Percentiles rank a stretch among this genome's conserved stretches.
phyloP scores from a whole-genome alignment of 2,329 filamentous ascomycete species.

The Colletotrichum sp. region DNA sequence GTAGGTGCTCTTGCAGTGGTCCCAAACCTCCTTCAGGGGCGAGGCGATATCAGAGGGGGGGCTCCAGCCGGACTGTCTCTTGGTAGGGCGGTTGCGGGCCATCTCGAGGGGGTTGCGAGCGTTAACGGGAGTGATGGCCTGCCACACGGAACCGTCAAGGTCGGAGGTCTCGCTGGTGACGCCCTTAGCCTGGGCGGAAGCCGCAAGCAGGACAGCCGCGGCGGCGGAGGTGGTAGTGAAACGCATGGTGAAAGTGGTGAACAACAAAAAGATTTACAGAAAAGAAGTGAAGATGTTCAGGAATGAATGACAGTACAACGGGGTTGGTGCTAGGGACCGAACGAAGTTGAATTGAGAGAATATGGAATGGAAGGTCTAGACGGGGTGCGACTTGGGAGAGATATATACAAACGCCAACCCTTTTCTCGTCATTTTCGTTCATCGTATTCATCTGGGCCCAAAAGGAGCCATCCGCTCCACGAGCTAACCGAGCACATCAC shows the following conservation, averaged over 20 bases:
- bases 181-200: slow-evolving; percentile 25
- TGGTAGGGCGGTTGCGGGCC: slow-evolving; percentile 28
- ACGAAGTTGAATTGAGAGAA: neutral
- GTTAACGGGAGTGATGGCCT: slow-evolving; percentile 20
- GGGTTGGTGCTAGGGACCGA: neutral
- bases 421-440: neutral
- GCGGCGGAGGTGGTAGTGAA: slow-evolving; percentile 23
- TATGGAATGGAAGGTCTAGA: neutral
- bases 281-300: neutral
- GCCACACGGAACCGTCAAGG: slow-evolving; percentile 34
- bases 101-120: slow-evolving; percentile 1
- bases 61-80: slow-evolving; percentile 32
- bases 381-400: neutral
- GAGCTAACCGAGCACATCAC: neutral
- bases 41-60: slow-evolving; percentile 29
- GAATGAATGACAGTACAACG: slow-evolving; percentile 1
- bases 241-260: slow-evolving; percentile 26
- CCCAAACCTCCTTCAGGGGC: slow-evolving; percentile 35
- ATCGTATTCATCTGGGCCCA: neutral
- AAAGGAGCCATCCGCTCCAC: neutral
- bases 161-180: slow-evolving; percentile 27
- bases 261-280: neutral
- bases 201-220: slow-evolving; percentile 25
- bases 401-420: neutral
- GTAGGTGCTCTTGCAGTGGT: slow-evolving; percentile 33